Conservation (phyloP, 75 land plant species). For the Ceratopteris richardii region DNA sequence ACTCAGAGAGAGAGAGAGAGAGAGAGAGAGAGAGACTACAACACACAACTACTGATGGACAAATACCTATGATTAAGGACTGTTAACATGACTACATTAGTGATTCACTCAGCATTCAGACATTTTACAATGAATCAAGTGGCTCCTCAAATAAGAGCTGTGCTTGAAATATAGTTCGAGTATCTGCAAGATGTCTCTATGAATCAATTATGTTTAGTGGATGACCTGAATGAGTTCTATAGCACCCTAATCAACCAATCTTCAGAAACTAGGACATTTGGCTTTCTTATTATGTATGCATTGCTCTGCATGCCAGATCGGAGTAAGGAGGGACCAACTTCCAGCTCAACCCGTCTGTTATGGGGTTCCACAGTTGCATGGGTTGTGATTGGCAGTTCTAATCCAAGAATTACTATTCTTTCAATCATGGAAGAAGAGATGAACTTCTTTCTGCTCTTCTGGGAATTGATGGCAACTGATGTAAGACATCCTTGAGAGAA, state of each 20-base stretch:
- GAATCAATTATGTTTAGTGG: too few relatives aligned
- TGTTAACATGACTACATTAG: too few relatives aligned
- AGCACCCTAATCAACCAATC: constrained; percentile 86
- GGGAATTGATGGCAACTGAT: constrained; percentile 37
- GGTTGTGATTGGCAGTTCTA: constrained; percentile 29
- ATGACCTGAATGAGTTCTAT: too few relatives aligned
- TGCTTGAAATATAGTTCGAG: too few relatives aligned
- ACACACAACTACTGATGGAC: too few relatives aligned
- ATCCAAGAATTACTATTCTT: constrained; percentile 70
- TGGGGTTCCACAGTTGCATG: constrained; percentile 53
- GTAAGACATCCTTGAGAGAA: constrained; percentile 61
- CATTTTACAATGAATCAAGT: too few relatives aligned
- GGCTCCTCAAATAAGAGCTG: too few relatives aligned
- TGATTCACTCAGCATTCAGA: too few relatives aligned
- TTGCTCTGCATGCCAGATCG: constrained; percentile 22
- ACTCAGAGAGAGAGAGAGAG: too few relatives aligned
- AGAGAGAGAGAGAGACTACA: too few relatives aligned
- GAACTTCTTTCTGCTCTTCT: constrained; percentile 25
- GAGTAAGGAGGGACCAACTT: constrained; percentile 59
- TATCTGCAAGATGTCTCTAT: too few relatives aligned
- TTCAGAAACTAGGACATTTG: constrained; percentile 58
- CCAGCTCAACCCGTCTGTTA: constrained; percentile 46
- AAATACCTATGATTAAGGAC: too few relatives aligned
- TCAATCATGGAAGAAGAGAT: constrained; percentile 56
- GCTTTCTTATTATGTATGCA: constrained; percentile 60